phyloP scores from a whole-genome alignment of 306 rosid species.

The Cicer bijugum region DNA sequence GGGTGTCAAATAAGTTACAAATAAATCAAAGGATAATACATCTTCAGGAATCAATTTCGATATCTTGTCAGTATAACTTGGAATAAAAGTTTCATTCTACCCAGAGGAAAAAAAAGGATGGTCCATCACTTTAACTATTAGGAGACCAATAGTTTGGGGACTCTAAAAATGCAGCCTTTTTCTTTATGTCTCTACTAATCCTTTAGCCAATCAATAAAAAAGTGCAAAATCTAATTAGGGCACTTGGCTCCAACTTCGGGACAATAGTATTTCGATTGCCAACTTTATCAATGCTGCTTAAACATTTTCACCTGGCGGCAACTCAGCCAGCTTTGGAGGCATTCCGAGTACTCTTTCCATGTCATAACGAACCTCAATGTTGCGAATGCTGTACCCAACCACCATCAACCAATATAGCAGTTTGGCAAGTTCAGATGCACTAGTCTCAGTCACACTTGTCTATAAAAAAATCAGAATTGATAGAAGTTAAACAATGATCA shows the following conservation, averaged over 20 bases:
- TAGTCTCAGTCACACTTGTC: constrained; percentile 79
- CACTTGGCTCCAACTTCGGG: constrained; percentile 28
- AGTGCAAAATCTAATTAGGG: constrained; percentile 27
- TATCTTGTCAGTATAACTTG: constrained; percentile 27
- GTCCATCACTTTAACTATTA: constrained; percentile 10
- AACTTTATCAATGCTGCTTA: constrained; percentile 38
- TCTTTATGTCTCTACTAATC: constrained; percentile 37
- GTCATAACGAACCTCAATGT: constrained; percentile 92
- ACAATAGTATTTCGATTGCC: background rate
- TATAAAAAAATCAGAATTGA: constrained; percentile 45
- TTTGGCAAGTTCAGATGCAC: constrained; percentile 85
- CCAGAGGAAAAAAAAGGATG: background rate
- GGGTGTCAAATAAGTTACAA: constrained; percentile 3
- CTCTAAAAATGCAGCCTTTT: constrained; percentile 42
- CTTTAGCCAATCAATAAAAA: constrained; percentile 35
- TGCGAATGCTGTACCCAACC: constrained; percentile 92
- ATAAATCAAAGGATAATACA: constrained; percentile 18
- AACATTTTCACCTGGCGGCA: constrained; percentile 89
- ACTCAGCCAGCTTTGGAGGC: constrained; percentile 81
- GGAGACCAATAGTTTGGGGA: constrained; percentile 32
- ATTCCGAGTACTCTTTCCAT: constrained; percentile 95
- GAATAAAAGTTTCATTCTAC: constrained; percentile 23
- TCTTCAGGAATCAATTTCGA: constrained; percentile 30
- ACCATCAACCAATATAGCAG: constrained; percentile 96
- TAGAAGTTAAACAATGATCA: constrained; percentile 17